Evolutionary conservation across 371 early-diverging fungal genomes (phyloP).

Genomic region (Apophysomyces trapeziformis): DNA sequence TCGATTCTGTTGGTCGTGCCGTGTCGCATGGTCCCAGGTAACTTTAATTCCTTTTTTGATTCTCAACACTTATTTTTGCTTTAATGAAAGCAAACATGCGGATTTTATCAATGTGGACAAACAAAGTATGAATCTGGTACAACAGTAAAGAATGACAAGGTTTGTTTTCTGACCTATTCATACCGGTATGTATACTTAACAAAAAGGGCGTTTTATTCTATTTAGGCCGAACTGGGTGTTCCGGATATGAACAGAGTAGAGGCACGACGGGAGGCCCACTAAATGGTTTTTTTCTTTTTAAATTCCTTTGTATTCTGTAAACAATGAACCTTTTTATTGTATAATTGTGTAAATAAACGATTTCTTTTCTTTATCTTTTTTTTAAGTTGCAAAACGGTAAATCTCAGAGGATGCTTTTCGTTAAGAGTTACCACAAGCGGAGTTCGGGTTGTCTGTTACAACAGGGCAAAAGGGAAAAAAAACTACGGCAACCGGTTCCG

Average conservation of each 20-base stretch:
- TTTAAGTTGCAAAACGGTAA: too few relatives aligned
- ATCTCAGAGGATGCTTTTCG: too few relatives aligned
- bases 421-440: too few relatives aligned
- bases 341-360: background rate
- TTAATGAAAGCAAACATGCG: constrained; percentile 34
- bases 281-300: background rate
- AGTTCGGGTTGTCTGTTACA: too few relatives aligned
- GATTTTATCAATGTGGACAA: constrained; percentile 43
- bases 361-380: too few relatives aligned
- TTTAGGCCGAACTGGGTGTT: constrained; percentile 45
- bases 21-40: constrained; percentile 47
- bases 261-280: constrained; percentile 19
- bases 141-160: constrained; percentile 11
- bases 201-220: background rate
- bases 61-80: background rate
- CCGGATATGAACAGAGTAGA: constrained; percentile 48
- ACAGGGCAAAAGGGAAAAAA: too few relatives aligned
- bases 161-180: too few relatives aligned
- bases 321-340: background rate
- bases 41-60: background rate
- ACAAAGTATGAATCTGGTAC: constrained; percentile 8
- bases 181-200: too few relatives aligned
- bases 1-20: constrained; percentile 73
- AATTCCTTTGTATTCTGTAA: too few relatives aligned
- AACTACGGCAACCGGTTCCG: background rate